Conservation (phyloP, 352 stramenopile genomes). For the Phytophthora cryptogea region DNA sequence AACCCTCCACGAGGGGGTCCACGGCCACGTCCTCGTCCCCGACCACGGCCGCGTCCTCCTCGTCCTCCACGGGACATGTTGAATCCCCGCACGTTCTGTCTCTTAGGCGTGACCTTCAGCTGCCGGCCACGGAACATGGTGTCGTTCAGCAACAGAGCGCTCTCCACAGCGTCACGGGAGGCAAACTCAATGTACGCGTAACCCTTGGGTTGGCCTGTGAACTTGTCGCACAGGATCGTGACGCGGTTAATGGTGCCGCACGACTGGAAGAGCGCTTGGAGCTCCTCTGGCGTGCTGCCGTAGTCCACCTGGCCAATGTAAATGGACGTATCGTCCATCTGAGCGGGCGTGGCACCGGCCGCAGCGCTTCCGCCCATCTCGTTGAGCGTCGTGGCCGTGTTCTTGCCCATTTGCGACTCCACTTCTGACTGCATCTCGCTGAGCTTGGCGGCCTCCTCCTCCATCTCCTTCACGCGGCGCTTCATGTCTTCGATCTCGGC, state of each 20-base stretch:
- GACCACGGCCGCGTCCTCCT: slow-evolving; percentile 50
- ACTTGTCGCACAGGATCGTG: slow-evolving; percentile 98
- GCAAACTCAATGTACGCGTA: slow-evolving; percentile 96
- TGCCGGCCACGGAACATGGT: slow-evolving; percentile 91
- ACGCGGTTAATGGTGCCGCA: slow-evolving; percentile 98
- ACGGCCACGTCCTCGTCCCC: slow-evolving; percentile 60
- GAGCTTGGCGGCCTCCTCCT: slow-evolving; percentile 82
- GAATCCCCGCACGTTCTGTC: slow-evolving; percentile 83
- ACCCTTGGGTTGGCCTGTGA: slow-evolving; percentile 94
- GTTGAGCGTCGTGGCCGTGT: slow-evolving; percentile 46
- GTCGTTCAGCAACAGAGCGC: slow-evolving; percentile 91
- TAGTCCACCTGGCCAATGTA: slow-evolving; percentile 98
- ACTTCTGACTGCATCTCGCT: slow-evolving; percentile 87
- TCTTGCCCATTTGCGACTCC: slow-evolving; percentile 79
- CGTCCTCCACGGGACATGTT: slow-evolving; percentile 66
- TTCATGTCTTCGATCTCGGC: slow-evolving; percentile 89
- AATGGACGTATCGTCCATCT: slow-evolving; percentile 85
- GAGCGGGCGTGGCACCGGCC: slow-evolving; percentile 30
- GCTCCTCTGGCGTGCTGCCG: slow-evolving; percentile 94
- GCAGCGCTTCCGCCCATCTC: slow-evolving; percentile 39
- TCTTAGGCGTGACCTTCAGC: slow-evolving; percentile 91
- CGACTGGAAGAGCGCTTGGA: slow-evolving; percentile 96
- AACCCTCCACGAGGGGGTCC: slow-evolving; percentile 60
- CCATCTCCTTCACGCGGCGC: slow-evolving; percentile 79
- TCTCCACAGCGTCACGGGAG: slow-evolving; percentile 86